Conservation (phyloP, 2,329 filamentous ascomycete species). For the Cercospora zeina region DNA sequence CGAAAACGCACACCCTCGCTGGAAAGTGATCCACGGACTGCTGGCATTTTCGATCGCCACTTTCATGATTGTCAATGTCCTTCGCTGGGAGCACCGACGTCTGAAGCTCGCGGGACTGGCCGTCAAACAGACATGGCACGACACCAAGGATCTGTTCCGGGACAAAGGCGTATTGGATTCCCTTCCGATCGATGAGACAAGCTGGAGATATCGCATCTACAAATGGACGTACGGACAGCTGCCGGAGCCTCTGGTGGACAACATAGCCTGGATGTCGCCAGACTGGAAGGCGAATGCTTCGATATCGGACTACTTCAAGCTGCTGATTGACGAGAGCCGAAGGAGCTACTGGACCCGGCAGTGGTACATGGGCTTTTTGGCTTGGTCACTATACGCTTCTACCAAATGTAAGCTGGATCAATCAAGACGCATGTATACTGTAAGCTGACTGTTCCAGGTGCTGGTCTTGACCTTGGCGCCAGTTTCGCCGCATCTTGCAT, state of each 20-base stretch:
- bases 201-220: background rate
- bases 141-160: constrained; percentile 3
- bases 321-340: constrained; percentile 15
- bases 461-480: constrained; percentile 8
- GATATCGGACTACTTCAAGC: constrained; percentile 26
- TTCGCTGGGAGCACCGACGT: constrained; percentile 18
- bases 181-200: constrained; percentile 2
- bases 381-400: constrained; percentile 24
- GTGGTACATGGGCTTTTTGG: constrained; percentile 26
- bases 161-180: background rate
- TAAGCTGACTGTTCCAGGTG: constrained; percentile 13
- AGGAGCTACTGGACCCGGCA: constrained; percentile 28
- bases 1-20: background rate
- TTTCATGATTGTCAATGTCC: constrained; percentile 2
- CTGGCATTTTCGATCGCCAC: constrained; percentile 6
- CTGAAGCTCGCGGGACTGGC: constrained; percentile 7
- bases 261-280: constrained; percentile 4
- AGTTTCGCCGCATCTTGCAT: constrained; percentile 16
- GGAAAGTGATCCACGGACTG: background rate
- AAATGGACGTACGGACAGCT: constrained; percentile 15
- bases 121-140: background rate
- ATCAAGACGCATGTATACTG: background rate
- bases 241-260: background rate
- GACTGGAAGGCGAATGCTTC: constrained; percentile 17
- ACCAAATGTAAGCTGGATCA: constrained; percentile 21